A percentile compares a stretch with the other conserved stretches of the same genome.
Conservation (phyloP, 1,284 basidiomycete species). For the Ustilago esculenta region DNA sequence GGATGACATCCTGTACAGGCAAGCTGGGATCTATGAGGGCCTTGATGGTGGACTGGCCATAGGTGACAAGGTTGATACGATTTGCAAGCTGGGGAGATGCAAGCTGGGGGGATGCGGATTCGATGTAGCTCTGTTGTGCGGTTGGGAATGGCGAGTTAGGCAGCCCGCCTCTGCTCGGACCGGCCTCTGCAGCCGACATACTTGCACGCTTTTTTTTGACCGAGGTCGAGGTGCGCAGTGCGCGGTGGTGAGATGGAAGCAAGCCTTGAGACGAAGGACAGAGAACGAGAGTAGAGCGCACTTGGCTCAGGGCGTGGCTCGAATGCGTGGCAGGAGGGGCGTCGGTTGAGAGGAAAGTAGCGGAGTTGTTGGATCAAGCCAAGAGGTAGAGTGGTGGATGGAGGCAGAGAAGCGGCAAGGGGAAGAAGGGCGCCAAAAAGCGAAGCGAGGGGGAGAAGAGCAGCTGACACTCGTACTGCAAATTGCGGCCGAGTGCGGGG, state of each 20-base stretch:
- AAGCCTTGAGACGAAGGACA: no score
- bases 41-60: conserved; percentile 58
- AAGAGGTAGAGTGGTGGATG: no score
- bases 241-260: neutral
- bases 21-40: conserved; percentile 56
- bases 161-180: conserved; percentile 15
- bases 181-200: conserved; percentile 19
- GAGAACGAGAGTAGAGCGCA: no score
- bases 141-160: conserved; percentile 5
- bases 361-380: no score
- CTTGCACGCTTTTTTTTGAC: neutral
- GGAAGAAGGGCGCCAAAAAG: no score
- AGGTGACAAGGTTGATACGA: conserved; percentile 59
- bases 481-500: no score
- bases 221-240: neutral
- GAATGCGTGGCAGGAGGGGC: no score
- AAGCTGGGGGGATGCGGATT: conserved; percentile 13
- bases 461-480: no score
- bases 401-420: no score
- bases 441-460: no score
- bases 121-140: conserved; percentile 14
- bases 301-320: no score
- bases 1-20: conserved; percentile 56
- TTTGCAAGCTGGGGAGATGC: conserved; percentile 27
- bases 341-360: no score